These are phyloP conservation scores for Citropsis articulata DNA, from an alignment of 345 rosid genomes.

Conservation along the genomic window DNA sequence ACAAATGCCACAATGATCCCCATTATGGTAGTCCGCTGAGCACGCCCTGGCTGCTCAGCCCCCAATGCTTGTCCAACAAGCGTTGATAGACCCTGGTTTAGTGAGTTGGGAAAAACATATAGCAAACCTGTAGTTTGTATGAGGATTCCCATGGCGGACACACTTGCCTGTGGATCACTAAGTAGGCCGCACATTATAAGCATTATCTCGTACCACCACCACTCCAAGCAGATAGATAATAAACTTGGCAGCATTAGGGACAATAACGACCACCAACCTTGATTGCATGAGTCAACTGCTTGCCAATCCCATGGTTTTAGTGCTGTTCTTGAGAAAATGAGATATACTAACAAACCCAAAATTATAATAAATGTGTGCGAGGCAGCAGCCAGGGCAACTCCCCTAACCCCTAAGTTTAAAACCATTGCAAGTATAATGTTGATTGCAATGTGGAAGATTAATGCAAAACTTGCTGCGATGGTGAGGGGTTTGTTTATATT, in stretches of 20 bases:
- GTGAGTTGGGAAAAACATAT: conserved; percentile 33
- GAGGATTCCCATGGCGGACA: conserved; percentile 42
- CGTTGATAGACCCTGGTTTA: conserved; percentile 26
- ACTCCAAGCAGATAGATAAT: conserved; percentile 34
- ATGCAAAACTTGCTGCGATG: conserved; percentile 16
- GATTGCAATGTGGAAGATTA: conserved; percentile 31
- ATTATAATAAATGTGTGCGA: conserved; percentile 19
- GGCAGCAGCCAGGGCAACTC: conserved; percentile 30
- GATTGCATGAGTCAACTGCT: not conserved
- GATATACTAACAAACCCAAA: conserved; percentile 24
- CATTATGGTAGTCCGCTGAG: conserved; percentile 15
- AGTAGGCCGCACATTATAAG: conserved; percentile 30
- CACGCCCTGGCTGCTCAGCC: conserved; percentile 21
- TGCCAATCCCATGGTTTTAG: conserved; percentile 34
- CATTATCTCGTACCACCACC: conserved; percentile 49
- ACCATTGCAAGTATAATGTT: conserved; percentile 24
- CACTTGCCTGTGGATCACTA: conserved; percentile 25
- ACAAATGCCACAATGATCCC: conserved; percentile 25
- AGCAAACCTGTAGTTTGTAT: conserved; percentile 34
- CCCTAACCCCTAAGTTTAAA: conserved; percentile 24
- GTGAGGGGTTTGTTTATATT: conserved; percentile 29
- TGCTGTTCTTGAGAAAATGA: conserved; percentile 15
- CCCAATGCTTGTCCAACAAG: conserved; percentile 33
- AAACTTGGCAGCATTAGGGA: conserved; percentile 26
- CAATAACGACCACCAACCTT: conserved; percentile 23